Conservation (phyloP, 495 filamentous ascomycete species). For the Talaromyces proteolyticus region DNA sequence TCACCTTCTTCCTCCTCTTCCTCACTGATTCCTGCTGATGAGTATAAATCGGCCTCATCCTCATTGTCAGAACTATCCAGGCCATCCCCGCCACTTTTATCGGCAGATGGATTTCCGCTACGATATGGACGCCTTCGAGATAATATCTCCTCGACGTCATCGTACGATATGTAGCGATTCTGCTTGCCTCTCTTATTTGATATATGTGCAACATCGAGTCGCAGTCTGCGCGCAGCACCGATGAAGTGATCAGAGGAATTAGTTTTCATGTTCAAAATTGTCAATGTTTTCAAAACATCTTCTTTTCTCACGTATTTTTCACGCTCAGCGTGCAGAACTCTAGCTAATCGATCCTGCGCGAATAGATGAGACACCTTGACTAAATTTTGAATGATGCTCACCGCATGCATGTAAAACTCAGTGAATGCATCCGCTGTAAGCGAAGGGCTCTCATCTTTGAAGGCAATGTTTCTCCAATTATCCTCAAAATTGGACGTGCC, state of each 20-base stretch:
- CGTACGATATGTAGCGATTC: slow-evolving; percentile 34
- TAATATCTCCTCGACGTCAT: slow-evolving; percentile 50
- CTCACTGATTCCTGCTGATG: slow-evolving; percentile 1
- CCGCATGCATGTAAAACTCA: slow-evolving; percentile 65
- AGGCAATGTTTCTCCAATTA: slow-evolving; percentile 57
- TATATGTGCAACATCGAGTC: slow-evolving; percentile 48
- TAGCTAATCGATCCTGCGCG: slow-evolving; percentile 42
- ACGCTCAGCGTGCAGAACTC: slow-evolving; percentile 27
- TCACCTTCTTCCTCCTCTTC: slow-evolving; percentile 5
- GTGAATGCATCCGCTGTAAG: slow-evolving; percentile 62
- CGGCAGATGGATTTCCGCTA: too few species aligned
- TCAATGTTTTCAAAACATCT: slow-evolving; percentile 63
- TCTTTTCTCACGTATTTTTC: slow-evolving; percentile 37
- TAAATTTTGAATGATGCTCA: slow-evolving; percentile 63
- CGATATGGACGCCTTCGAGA: slow-evolving; percentile 9
- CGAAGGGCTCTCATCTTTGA: slow-evolving; percentile 48
- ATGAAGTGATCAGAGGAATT: slow-evolving; percentile 49
- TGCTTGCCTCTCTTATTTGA: slow-evolving; percentile 22
- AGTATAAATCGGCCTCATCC: slow-evolving; percentile 6
- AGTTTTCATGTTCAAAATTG: slow-evolving; percentile 37
- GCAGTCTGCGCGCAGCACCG: slow-evolving; percentile 51
- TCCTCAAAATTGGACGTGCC: slow-evolving; percentile 41
- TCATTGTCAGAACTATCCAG: slow-evolving; percentile 15
- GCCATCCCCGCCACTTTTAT: slow-evolving; percentile 15
- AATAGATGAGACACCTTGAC: slow-evolving; percentile 61